Base-by-base conservation (phyloP, 2,329 filamentous ascomycete species). In the Claviceps sp. region DNA sequence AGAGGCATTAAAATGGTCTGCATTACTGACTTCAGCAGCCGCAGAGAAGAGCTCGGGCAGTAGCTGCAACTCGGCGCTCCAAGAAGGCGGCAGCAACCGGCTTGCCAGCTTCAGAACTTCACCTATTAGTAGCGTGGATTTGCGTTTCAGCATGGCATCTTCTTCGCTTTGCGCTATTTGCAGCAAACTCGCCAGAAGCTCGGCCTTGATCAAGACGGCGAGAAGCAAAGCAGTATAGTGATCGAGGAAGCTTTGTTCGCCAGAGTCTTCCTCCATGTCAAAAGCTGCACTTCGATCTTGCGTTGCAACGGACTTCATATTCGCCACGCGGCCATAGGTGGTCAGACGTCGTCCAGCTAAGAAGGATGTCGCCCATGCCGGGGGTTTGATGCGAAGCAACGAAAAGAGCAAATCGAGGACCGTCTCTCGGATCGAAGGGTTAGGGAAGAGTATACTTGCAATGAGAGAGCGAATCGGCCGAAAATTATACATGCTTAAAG, bases 311-410 rank as follows among this genome's bases (percentile, higher is more conserved):
- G 82, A 75, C 58, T 87, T 89, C 49, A 97, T 71, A 55, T 89
- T 93, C 7, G 89, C 83, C 40, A 97, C 90, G 60, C 94, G 80
- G n/a, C 90, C 91, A 65, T 98, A 98, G 0, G 93, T 98, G 0
- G 94, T 98, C 47, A 98, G 73, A 54, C 94, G 78, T 57, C 93
- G 81, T 7, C 93, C 94, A 38, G 94, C 93, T 47, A 98, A 77
- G 65, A 95, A 98, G 0, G 91, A 94, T 0, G 89, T 90, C 7
- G 93, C 94, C 93, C 93, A 98, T 4, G 8, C 89, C 84, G 44
- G 93, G 82, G 54, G 90, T 47, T 97, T 97, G 63, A 98, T 96
- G 38, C 91, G 82, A 49, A 98, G 68, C 2, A 84, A 65, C 0
- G 76, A 76, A 61, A 94, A 96, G 18, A 98, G 69, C 13, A 98